Evolutionary conservation across 495 filamentous ascomycete genomes (phyloP).

Genomic region (Parachaetomium inaequale): DNA sequence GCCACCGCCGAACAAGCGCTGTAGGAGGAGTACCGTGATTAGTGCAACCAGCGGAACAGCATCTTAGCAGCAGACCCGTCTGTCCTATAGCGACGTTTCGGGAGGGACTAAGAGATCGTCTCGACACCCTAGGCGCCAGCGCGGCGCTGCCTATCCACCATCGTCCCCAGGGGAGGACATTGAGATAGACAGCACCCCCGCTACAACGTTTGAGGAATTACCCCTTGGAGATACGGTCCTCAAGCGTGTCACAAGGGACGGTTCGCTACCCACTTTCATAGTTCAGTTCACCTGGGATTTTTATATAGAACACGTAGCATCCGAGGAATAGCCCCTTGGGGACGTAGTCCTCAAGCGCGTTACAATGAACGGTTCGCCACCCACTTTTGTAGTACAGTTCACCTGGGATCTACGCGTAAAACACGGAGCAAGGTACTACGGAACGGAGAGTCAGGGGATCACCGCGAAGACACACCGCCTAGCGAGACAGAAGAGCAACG

Average conservation of each 20-base stretch:
- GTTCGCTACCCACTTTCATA: conserved; percentile 12
- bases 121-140: conserved; percentile 3
- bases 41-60: conserved; percentile 12
- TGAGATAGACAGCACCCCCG: background rate
- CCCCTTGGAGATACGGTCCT: conserved; percentile 11
- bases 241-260: conserved; percentile 6
- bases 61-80: conserved; percentile 12
- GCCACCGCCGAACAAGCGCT: conserved; percentile 13
- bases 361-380: conserved; percentile 3
- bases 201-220: conserved; percentile 8
- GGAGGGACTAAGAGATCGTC: conserved; percentile 1
- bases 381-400: conserved; percentile 9
- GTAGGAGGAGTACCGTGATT: conserved; percentile 7
- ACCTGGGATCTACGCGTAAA: conserved; percentile 6
- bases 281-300: conserved; percentile 8
- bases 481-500: background rate
- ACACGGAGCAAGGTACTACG: background rate
- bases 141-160: background rate
- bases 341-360: conserved; percentile 8
- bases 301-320: conserved; percentile 1
- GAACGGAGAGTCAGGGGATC: background rate
- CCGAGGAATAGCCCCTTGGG: conserved; percentile 10
- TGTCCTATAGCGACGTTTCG: conserved; percentile 1
- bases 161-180: background rate
- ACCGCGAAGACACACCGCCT: background rate